Evolutionary conservation across 164 flowering plant genomes (phyloP), one percentile per base, ranked within the genome.

Genomic region (Stephania cephalantha): DNA sequence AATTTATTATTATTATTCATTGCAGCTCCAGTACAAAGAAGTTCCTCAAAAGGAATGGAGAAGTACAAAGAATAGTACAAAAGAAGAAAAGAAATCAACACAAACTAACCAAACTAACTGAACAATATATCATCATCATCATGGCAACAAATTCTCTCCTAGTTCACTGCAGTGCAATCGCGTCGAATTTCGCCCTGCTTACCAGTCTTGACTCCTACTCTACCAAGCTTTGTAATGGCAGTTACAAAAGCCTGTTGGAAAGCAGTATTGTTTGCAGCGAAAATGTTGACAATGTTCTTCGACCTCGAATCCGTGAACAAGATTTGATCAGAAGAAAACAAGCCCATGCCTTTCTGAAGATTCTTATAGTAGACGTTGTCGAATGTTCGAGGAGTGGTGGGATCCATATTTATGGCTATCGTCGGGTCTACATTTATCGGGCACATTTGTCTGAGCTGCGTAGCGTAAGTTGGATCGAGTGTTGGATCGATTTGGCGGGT

Each of bases 161-260:
- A 77, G 71, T 83, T 81, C 44, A 78, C 53, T 20, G 9, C 25
- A 6, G 73, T 66, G 77, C 89, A 87, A 72, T 81, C 85, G 6
- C 82, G 72, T 10, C 89, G 78, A 69, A 87, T 87, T 69, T 87
- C 85, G 1, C 87, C 87, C 17, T 78, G 69, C 5, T 58, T 82
- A 44, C 89, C 85, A 6, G 87, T 87, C 74, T 77, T 72, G 11
- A 85, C 83, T 0, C 87, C 88, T 12, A 85, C 82, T 31, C 87
- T 76, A 12, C 90, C 89, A 8, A 87, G 84, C 77, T 83, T 82
- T 9, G 85, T 87, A 68, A 87, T 85, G 78, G 86, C 88, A 25
- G 77, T n/a, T 0, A 76, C 76, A 42, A 85, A 87, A 9, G 85
- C 87, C 52, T 77, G 72, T 6, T 71, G 58, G 76, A 83, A 83